Evolutionary conservation across 2,329 filamentous ascomycete species (phyloP).

Genomic region (Camillea tinctor): DNA sequence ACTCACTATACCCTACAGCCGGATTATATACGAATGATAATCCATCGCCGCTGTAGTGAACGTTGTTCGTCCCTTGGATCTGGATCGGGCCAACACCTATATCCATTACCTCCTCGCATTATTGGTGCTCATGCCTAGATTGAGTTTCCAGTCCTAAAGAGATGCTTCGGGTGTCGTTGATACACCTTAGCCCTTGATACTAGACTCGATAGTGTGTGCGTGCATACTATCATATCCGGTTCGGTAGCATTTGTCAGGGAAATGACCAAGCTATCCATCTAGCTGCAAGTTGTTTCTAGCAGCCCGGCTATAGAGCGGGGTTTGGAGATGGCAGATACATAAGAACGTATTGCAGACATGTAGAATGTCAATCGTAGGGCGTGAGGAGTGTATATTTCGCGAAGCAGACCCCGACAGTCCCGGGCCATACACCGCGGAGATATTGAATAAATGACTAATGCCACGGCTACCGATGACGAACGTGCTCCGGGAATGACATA

Average conservation of each 20-base stretch:
- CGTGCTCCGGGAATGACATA: too few species aligned
- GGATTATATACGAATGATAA: background rate
- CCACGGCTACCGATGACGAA: background rate
- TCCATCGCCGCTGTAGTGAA: background rate
- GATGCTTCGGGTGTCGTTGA: background rate
- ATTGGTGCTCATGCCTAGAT: background rate
- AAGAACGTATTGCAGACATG: background rate
- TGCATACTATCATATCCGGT: background rate
- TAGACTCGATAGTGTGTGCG: background rate
- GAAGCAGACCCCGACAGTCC: background rate
- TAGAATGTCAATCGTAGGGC: background rate
- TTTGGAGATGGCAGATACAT: background rate
- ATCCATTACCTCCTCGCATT: background rate
- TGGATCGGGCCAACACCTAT: background rate
- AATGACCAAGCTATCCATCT: background rate
- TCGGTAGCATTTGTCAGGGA: background rate
- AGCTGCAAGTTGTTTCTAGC: too few species aligned
- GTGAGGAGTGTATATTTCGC: too few species aligned
- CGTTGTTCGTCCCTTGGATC: too few species aligned
- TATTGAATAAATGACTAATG: background rate
- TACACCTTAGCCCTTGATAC: background rate
- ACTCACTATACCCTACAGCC: background rate
- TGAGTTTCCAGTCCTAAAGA: background rate
- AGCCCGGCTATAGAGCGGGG: background rate
- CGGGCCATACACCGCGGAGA: background rate